Evolutionary conservation across 2,329 filamentous ascomycete species (phyloP).

Genomic region (Hyphodiscus sp.): DNA sequence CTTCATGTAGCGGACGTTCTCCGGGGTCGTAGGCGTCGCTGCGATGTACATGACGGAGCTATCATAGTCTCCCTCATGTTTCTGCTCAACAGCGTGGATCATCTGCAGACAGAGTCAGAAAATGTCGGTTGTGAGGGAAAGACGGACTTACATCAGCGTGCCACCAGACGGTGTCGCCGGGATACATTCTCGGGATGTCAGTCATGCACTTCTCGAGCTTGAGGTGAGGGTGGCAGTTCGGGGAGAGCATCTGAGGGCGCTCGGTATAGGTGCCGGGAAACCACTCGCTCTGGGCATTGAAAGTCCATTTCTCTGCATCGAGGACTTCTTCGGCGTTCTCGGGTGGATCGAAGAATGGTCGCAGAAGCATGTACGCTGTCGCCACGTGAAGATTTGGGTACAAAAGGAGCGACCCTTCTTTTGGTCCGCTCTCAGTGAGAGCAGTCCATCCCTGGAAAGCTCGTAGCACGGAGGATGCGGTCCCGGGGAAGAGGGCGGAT

Average conservation of each 20-base stretch:
- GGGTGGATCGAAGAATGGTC: slow-evolving; percentile 36
- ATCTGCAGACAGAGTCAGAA: slow-evolving; percentile 16
- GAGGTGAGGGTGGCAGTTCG: slow-evolving; percentile 34
- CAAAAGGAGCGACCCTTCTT: slow-evolving; percentile 35
- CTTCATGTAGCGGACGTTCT: slow-evolving; percentile 27
- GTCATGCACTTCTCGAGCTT: slow-evolving; percentile 33
- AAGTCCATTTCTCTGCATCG: slow-evolving; percentile 33
- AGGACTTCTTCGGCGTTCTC: slow-evolving; percentile 26
- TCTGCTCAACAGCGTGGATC: slow-evolving; percentile 35
- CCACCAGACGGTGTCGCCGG: slow-evolving; percentile 38
- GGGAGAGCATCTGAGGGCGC: slow-evolving; percentile 33
- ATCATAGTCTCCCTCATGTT: slow-evolving; percentile 30
- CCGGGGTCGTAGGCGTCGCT: slow-evolving; percentile 31
- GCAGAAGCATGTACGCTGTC: slow-evolving; percentile 36
- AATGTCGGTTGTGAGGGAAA: not conserved
- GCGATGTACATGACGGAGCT: slow-evolving; percentile 33
- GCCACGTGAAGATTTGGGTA: slow-evolving; percentile 33
- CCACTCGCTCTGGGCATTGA: slow-evolving; percentile 28
- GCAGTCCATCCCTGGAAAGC: slow-evolving; percentile 39
- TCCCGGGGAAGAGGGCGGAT: slow-evolving; percentile 31
- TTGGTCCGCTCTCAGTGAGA: slow-evolving; percentile 30
- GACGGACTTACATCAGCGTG: slow-evolving; percentile 32
- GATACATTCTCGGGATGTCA: slow-evolving; percentile 32
- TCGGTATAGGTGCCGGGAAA: slow-evolving; percentile 35
- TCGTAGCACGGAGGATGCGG: slow-evolving; percentile 34